A percentile compares a stretch with the other conserved stretches of the same genome.
phyloP scores from a whole-genome alignment of 177 flowering plant species.

The Vitis hybrid region DNA sequence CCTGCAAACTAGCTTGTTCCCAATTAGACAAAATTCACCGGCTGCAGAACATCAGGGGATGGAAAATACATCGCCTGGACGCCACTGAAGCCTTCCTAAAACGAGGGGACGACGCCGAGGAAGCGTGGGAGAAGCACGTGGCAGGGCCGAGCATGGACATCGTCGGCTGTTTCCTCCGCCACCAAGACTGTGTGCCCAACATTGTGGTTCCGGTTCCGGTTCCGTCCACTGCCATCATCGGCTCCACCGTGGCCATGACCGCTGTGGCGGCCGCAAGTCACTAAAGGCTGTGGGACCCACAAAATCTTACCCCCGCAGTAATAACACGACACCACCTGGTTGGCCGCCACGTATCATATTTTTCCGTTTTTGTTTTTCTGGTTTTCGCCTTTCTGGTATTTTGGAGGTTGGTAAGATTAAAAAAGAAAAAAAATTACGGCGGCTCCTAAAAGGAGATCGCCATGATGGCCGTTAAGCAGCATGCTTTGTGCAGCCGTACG shows the following conservation, averaged over 20 bases:
- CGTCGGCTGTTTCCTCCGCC: conserved; percentile 31
- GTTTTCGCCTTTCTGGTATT: no score
- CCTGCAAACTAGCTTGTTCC: conserved; percentile 33
- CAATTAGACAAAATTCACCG: conserved; percentile 58
- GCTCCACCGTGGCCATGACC: background rate
- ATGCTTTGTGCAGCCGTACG: conserved; percentile 18
- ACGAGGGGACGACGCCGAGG: conserved; percentile 30
- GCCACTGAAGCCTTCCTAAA: conserved; percentile 57
- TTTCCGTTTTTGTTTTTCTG: no score
- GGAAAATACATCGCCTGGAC: conserved; percentile 50
- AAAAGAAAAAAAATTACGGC: conserved; percentile 4
- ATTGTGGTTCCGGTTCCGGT: background rate
- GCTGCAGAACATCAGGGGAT: conserved; percentile 20
- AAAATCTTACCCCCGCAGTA: background rate
- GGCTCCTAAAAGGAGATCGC: background rate
- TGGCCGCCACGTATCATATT: no score
- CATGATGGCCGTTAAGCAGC: conserved; percentile 7
- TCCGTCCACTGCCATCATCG: no score
- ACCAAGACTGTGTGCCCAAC: conserved; percentile 1
- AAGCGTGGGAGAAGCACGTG: conserved; percentile 59
- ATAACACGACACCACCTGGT: background rate
- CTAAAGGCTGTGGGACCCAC: background rate
- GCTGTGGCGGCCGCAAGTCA: conserved; percentile 18
- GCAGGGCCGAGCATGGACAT: conserved; percentile 32
- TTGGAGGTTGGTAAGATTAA: background rate